Percentiles rank a stretch among this genome's conserved stretches.
Evolutionary conservation across 2,329 filamentous ascomycete genomes (phyloP).

Genomic region (Nannizzia gypsea): DNA sequence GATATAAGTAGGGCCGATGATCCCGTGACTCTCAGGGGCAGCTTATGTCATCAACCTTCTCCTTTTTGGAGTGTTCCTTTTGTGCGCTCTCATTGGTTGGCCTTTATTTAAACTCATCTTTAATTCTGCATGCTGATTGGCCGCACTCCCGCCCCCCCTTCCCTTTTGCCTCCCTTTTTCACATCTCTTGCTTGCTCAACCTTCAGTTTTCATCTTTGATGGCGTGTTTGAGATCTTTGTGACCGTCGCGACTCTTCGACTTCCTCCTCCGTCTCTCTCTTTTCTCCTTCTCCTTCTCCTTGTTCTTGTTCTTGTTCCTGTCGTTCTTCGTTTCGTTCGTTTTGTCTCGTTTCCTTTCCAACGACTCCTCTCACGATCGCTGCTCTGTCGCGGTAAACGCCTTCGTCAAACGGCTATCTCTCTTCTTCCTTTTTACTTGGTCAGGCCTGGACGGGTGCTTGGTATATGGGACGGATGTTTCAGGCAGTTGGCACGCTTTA

Average conservation of each 20-base stretch:
- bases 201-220: too few species aligned
- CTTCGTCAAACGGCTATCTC: background rate
- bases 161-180: too few species aligned
- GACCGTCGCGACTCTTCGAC: background rate
- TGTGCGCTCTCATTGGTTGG: too few species aligned
- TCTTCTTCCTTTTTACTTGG: background rate
- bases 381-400: background rate
- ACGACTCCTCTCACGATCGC: background rate
- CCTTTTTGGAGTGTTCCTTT: too few species aligned
- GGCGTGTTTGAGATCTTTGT: too few species aligned
- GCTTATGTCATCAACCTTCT: too few species aligned
- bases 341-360: background rate
- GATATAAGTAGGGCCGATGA: background rate
- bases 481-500: background rate
- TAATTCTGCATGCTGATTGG: too few species aligned
- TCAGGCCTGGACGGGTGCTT: background rate
- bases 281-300: background rate
- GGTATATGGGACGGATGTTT: background rate
- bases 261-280: background rate
- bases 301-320: background rate
- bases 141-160: too few species aligned
- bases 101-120: too few species aligned
- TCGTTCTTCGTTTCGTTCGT: background rate
- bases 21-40: background rate
- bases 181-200: too few species aligned